A percentile compares a stretch with the other conserved stretches of the same genome.
phyloP scores from a whole-genome alignment of 1,284 basidiomycete species.

The Ustilago lituana region DNA sequence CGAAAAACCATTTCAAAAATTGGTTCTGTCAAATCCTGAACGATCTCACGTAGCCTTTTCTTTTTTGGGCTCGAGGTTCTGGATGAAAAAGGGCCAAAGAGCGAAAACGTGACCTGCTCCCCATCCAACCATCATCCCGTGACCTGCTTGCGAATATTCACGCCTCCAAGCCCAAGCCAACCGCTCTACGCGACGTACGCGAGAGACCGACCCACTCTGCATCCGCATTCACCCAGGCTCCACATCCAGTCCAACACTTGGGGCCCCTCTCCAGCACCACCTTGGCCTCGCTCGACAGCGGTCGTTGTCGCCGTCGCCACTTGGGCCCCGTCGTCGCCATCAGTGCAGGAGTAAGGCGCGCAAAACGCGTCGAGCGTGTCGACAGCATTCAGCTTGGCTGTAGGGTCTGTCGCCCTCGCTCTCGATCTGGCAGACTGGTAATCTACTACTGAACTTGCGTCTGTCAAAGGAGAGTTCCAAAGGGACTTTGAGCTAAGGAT shows the following conservation, averaged over 20 bases:
- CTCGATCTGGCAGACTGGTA: too few relatives aligned
- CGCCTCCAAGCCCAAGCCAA: too few relatives aligned
- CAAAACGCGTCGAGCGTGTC: too few relatives aligned
- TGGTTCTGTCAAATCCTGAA: conserved; percentile 5
- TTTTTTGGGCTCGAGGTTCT: neutral
- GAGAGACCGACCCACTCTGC: conserved; percentile 19
- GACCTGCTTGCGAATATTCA: conserved; percentile 32
- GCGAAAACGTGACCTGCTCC: conserved; percentile 44
- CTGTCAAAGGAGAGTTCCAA: too few relatives aligned
- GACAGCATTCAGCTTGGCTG: too few relatives aligned
- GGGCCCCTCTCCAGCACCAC: too few relatives aligned
- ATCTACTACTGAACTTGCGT: too few relatives aligned
- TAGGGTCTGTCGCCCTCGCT: too few relatives aligned
- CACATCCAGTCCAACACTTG: conserved; percentile 29
- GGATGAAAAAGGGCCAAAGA: neutral
- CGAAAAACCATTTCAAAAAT: neutral
- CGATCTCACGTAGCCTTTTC: conserved; percentile 7
- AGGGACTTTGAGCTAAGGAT: too few relatives aligned
- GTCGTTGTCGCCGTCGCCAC: conserved; percentile 1
- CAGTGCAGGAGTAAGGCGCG: too few relatives aligned
- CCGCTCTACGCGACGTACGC: conserved; percentile 28
- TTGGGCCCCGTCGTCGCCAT: too few relatives aligned
- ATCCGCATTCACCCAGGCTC: neutral
- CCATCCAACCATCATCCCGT: conserved; percentile 51
- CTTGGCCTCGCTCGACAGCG: too few relatives aligned